Evolutionary conservation across 2,329 filamentous ascomycete genomes (phyloP).

Genomic region (Moelleriella libera): DNA sequence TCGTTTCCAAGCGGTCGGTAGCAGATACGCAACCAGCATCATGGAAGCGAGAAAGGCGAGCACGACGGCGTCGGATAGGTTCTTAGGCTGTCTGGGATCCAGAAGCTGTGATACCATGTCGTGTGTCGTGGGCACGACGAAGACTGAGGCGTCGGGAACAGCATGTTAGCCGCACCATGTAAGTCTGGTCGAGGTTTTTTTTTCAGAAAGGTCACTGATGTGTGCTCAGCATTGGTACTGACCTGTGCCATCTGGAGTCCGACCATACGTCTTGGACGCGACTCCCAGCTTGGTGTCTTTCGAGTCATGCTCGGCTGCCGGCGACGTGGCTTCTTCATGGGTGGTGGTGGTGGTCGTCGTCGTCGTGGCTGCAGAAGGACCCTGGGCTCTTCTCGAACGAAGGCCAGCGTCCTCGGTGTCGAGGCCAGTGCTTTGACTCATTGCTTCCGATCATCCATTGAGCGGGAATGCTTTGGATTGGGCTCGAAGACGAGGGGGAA

Average conservation of each 20-base stretch:
- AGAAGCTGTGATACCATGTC: conserved; percentile 98
- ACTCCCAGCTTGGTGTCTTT: conserved; percentile 5
- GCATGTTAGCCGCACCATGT: conserved; percentile 1
- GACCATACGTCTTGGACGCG: conserved; percentile 62
- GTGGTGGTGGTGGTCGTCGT: not conserved
- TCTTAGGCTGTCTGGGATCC: conserved; percentile 90
- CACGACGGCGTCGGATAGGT: conserved; percentile 72
- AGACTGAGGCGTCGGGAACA: conserved; percentile 44
- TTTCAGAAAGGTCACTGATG: too few species aligned
- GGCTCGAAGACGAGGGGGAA: too few species aligned
- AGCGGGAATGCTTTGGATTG: not conserved
- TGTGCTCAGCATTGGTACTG: conserved; percentile 22
- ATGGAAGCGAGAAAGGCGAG: conserved; percentile 64
- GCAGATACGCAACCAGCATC: conserved; percentile 56
- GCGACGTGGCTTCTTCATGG: not conserved
- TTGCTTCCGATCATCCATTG: not conserved
- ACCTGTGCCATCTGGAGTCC: conserved; percentile 85
- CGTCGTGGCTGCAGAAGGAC: not conserved
- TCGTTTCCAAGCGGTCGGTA: conserved; percentile 56
- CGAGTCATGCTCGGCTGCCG: not conserved
- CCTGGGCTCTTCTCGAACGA: not conserved
- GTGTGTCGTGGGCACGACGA: conserved; percentile 88
- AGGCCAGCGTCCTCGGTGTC: not conserved
- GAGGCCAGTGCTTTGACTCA: not conserved
- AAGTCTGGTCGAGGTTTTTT: conserved; percentile 1